phyloP scores from a whole-genome alignment of 225 moss, liverwort and hornwort genomes.

The Antitrichia curtipendula region DNA sequence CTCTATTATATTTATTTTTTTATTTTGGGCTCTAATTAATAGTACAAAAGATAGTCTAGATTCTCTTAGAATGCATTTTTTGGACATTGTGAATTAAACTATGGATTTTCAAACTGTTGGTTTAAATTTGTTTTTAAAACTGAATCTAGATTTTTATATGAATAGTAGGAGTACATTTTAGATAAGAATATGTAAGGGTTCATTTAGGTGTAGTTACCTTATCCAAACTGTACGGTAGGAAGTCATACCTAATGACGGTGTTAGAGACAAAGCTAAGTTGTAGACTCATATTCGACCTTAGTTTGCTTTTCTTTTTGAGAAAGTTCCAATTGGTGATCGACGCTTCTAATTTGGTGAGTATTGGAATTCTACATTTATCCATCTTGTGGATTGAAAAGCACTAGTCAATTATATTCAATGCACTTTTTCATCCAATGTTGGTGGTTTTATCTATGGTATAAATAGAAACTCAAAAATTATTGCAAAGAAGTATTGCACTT shows the following conservation, averaged over 20 bases:
- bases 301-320: neutral
- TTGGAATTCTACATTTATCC: too few relatives aligned
- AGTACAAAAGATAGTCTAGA: neutral
- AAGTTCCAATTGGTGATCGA: neutral
- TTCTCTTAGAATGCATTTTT: neutral
- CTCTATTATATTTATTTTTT: too few relatives aligned
- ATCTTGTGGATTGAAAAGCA: too few relatives aligned
- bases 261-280: neutral
- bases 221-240: neutral
- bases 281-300: neutral
- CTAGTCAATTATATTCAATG: too few relatives aligned
- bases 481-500: neutral
- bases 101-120: too few relatives aligned
- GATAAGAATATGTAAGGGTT: neutral
- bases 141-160: accelerated
- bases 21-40: accelerated
- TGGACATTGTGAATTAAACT: too few relatives aligned
- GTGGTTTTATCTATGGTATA: too few relatives aligned
- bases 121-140: neutral
- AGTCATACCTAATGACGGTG: neutral
- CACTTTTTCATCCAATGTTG: too few relatives aligned
- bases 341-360: too few relatives aligned
- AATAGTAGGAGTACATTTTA: too few relatives aligned
- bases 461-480: neutral
- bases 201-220: neutral